These are phyloP conservation scores for Candida chauliodis DNA, from an alignment of 805 yeast genomes.

Conservation along the genomic window DNA sequence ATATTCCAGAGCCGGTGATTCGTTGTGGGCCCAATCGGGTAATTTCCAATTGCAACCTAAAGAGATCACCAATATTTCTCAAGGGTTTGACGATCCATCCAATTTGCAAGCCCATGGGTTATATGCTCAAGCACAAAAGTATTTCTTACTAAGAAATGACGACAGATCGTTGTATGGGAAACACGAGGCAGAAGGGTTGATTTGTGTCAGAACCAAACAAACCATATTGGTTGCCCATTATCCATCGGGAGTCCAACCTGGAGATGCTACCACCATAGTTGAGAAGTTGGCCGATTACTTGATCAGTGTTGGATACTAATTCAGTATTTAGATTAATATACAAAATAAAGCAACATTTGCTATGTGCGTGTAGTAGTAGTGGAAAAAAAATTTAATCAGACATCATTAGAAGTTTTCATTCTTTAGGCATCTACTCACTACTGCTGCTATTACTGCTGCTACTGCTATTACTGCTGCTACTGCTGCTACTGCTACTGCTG, in stretches of 20 bases:
- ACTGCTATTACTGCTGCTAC: too few relatives aligned
- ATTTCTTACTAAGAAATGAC: slow-evolving; percentile 85
- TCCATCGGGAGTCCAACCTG: slow-evolving; percentile 86
- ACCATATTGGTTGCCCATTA: slow-evolving; percentile 93
- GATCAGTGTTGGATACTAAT: slow-evolving; percentile 52
- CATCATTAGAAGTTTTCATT: background rate
- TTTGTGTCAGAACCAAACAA: slow-evolving; percentile 91
- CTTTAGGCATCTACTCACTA: too few relatives aligned
- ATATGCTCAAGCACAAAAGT: slow-evolving; percentile 80
- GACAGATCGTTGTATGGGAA: slow-evolving; percentile 93
- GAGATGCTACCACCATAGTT: slow-evolving; percentile 91
- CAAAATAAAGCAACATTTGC: background rate
- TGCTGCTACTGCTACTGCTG: too few relatives aligned
- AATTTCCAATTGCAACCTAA: slow-evolving; percentile 59
- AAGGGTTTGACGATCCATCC: slow-evolving; percentile 77
- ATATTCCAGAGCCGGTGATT: slow-evolving; percentile 91
- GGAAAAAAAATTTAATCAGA: background rate
- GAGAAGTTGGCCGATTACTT: slow-evolving; percentile 95
- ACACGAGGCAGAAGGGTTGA: slow-evolving; percentile 79
- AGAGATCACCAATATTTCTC: slow-evolving; percentile 72
- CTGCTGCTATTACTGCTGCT: too few relatives aligned
- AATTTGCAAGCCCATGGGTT: slow-evolving; percentile 82
- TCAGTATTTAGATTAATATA: background rate
- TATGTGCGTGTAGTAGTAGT: background rate
- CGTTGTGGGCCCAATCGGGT: slow-evolving; percentile 87